Evolutionary conservation across 1,139 yeast genomes (phyloP), one percentile per base, ranked within the genome.

Genomic region (Kodamaea suecica): DNA sequence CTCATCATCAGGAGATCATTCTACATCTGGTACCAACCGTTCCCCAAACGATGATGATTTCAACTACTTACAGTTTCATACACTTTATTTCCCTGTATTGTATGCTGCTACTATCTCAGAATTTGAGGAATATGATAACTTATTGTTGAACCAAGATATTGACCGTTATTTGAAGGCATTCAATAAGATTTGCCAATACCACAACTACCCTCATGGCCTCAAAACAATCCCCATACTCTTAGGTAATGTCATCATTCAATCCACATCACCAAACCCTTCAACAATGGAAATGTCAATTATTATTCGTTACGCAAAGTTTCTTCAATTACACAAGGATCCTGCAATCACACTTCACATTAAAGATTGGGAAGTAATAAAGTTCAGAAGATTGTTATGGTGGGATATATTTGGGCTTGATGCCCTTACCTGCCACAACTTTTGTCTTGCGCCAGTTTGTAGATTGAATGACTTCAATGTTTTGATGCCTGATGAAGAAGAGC

Each of bases 371-470:
- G 63, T 70, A 9, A 66, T 78, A 4, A 77, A 75, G 39, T 63
- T 70, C 33, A 63, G 81, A 50, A 61, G 84, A 47, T 50, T 76
- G 36, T 51, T 79, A 12, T 79, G 84, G 84, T 79, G 84, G 83
- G 78, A 76, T 24, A 75, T 78, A 4, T 77, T 77, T 45, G 76
- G 77, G 12, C 57, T 79, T 36, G 85, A 79, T 50, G 72, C 78
- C 3, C 59, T 76, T 37, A 73, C 80, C 3, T 71, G 82, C 17
- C 73, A 76, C 42, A 77, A 77, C 43, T 71, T 75, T 35, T 73
- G 79, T 49, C 55, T 77, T 24, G 73, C 80, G 0, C 84, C 85
- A 1, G 66, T 75, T 21, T 74, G 80, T 39, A 64, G 65, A 42
- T 57, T 64, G 36, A 74, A 70, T 30, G 81, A 77, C 45, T 76